Evolutionary conservation across 1,139 yeast genomes (phyloP).

Genomic region (Sugiyamaella xylanicola): DNA sequence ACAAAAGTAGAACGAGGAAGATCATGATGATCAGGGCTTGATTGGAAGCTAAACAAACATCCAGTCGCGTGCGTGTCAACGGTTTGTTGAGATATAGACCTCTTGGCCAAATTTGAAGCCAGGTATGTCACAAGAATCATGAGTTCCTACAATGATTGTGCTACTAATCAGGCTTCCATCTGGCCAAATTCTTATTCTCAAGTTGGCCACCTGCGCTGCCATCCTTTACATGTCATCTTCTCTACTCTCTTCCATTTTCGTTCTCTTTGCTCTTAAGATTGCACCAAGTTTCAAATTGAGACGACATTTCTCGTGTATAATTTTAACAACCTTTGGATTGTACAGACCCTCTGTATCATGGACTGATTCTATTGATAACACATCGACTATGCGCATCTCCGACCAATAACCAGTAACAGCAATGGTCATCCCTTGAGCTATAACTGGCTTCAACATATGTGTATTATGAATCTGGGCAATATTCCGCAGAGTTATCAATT

Average conservation of each 20-base stretch:
- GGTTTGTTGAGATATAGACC: too few relatives aligned
- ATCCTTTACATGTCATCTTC: not conserved
- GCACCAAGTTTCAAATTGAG: conserved; percentile 1
- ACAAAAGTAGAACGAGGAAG: too few relatives aligned
- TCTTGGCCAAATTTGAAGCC: too few relatives aligned
- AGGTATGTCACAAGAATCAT: too few relatives aligned
- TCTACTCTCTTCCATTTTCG: not conserved
- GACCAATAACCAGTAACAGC: conserved; percentile 20
- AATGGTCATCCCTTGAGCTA: conserved; percentile 17
- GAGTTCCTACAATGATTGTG: too few relatives aligned
- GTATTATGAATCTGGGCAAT: not conserved
- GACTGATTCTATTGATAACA: conserved; percentile 3
- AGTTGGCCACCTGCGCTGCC: not conserved
- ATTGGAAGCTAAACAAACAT: too few relatives aligned
- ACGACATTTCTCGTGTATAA: not conserved
- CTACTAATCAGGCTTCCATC: too few relatives aligned
- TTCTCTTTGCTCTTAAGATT: not conserved
- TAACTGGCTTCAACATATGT: not conserved
- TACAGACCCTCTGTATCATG: not conserved
- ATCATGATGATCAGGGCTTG: too few relatives aligned
- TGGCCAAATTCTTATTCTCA: too few relatives aligned
- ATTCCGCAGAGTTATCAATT: conserved; percentile 3
- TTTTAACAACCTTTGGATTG: not conserved
- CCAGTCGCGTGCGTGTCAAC: too few relatives aligned
- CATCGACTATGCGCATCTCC: conserved; percentile 3